Evolutionary conservation across 768 basidiomycete genomes (phyloP).

Genomic region (Lyophyllum decastes): DNA sequence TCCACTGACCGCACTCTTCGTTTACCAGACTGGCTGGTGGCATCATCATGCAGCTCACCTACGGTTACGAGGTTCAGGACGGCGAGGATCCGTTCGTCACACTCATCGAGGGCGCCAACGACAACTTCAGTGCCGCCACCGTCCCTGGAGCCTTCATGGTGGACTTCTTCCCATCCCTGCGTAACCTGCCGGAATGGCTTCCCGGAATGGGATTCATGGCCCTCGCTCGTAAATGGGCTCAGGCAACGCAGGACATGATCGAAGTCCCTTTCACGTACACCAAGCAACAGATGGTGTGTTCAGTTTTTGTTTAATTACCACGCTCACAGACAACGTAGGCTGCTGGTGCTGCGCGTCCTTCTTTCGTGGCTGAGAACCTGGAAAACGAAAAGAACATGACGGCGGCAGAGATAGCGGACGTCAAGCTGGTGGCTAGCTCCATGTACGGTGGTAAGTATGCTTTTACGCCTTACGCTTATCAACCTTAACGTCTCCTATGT

Average conservation of each 20-base stretch:
- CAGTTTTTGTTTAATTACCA: neutral
- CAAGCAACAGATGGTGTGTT: conserved; percentile 46
- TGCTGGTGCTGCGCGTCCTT: conserved; percentile 40
- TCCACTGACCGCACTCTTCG: neutral
- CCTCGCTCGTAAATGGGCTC: conserved; percentile 41
- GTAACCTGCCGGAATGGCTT: conserved; percentile 54
- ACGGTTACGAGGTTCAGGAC: conserved; percentile 60
- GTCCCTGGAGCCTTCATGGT: conserved; percentile 50
- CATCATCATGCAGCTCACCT: conserved; percentile 54
- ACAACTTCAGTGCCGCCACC: conserved; percentile 50
- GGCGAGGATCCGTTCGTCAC: conserved; percentile 50
- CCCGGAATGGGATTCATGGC: conserved; percentile 57
- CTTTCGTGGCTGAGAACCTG: conserved; percentile 44
- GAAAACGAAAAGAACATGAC: conserved; percentile 35
- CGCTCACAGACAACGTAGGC: conserved; percentile 27
- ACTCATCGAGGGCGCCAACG: conserved; percentile 52
- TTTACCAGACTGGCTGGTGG: conserved; percentile 47
- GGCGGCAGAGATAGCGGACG: conserved; percentile 34
- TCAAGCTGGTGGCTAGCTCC: conserved; percentile 46
- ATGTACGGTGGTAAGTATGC: conserved; percentile 42
- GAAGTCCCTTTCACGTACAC: conserved; percentile 46
- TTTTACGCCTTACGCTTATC: neutral
- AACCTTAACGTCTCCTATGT: neutral
- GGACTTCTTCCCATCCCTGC: conserved; percentile 42
- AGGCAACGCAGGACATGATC: conserved; percentile 38